A percentile compares a stretch with the other conserved stretches of the same genome.
Conservation (phyloP, 2,329 filamentous ascomycete species). For the Claviceps purpurea region DNA sequence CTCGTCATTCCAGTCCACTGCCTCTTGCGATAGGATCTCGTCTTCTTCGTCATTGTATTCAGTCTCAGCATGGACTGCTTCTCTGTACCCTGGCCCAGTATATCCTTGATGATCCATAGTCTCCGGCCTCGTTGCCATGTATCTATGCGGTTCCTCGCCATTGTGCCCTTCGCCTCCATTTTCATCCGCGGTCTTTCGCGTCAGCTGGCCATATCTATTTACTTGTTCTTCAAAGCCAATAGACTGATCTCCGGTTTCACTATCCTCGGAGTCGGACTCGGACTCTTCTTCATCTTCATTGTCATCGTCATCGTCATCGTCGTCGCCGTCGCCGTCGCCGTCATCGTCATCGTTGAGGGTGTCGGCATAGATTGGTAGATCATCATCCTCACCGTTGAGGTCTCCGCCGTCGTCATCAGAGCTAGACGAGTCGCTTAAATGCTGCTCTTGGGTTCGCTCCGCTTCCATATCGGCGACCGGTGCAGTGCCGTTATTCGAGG, state of each 20-base stretch:
- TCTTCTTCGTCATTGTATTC: constrained; percentile 7
- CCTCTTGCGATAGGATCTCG: too few relatives aligned
- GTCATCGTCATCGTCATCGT: constrained; percentile 21
- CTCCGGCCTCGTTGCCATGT: background rate
- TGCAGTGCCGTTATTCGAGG: background rate
- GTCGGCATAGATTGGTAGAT: constrained; percentile 19
- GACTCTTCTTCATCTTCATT: constrained; percentile 9
- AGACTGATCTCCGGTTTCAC: constrained; percentile 9
- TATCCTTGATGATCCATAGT: background rate
- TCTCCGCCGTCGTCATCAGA: constrained; percentile 14
- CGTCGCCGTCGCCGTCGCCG: constrained; percentile 15
- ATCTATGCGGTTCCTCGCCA: background rate
- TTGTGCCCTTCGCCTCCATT: constrained; percentile 1
- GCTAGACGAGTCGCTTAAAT: constrained; percentile 6
- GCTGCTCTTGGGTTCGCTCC: background rate
- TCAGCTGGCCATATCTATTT: background rate
- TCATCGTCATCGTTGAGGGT: constrained; percentile 9
- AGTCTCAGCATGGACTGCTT: constrained; percentile 13
- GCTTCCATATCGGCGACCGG: background rate
- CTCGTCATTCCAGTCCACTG: constrained; percentile 4
- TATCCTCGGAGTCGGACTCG: constrained; percentile 5
- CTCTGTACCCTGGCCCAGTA: constrained; percentile 10
- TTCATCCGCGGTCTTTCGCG: background rate
- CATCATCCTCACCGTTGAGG: constrained; percentile 20
- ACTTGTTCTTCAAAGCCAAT: constrained; percentile 22